Percentiles rank a stretch among this genome's conserved stretches.
phyloP scores from a whole-genome alignment of 108 stramenopile genomes.

The Fistulifera solaris region DNA sequence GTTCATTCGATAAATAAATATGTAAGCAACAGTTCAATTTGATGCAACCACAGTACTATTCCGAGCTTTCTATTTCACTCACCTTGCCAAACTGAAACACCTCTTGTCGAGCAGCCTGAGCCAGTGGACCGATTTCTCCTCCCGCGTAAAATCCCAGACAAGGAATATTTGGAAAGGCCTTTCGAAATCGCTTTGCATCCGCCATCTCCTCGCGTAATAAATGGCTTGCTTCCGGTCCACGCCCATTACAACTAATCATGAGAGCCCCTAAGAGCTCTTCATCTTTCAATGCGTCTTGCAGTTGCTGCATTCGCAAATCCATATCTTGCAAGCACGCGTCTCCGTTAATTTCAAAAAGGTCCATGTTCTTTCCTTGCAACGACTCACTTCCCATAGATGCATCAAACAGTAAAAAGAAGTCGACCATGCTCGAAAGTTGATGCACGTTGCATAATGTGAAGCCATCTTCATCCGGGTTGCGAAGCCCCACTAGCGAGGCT shows the following conservation, averaged over 20 bases:
- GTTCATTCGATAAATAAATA: too few species aligned
- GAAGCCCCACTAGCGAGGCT: constrained; percentile 36
- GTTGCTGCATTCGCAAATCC: constrained; percentile 20
- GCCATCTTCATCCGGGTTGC: constrained; percentile 20
- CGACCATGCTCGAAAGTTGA: constrained; percentile 1
- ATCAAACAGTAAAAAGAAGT: constrained; percentile 3
- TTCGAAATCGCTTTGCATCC: constrained; percentile 36
- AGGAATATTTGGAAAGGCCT: constrained; percentile 31
- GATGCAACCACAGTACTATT: too few species aligned
- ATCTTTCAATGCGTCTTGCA: constrained; percentile 20
- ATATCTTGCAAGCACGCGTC: constrained; percentile 35
- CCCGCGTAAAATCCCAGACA: constrained; percentile 46
- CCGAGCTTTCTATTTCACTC: too few species aligned
- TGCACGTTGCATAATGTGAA: constrained; percentile 25
- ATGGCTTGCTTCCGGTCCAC: constrained; percentile 22
- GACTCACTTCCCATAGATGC: not conserved
- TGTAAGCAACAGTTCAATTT: too few species aligned
- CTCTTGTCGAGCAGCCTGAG: constrained; percentile 29
- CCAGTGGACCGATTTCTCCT: constrained; percentile 51
- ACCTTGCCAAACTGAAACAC: constrained; percentile 21
- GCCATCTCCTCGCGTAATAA: constrained; percentile 33
- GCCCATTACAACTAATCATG: constrained; percentile 42
- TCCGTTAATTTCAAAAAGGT: constrained; percentile 38
- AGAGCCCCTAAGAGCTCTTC: constrained; percentile 40
- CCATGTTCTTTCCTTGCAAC: constrained; percentile 28